phyloP scores from a whole-genome alignment of 2,329 filamentous ascomycete genomes.

The Stemphylium beticola region DNA sequence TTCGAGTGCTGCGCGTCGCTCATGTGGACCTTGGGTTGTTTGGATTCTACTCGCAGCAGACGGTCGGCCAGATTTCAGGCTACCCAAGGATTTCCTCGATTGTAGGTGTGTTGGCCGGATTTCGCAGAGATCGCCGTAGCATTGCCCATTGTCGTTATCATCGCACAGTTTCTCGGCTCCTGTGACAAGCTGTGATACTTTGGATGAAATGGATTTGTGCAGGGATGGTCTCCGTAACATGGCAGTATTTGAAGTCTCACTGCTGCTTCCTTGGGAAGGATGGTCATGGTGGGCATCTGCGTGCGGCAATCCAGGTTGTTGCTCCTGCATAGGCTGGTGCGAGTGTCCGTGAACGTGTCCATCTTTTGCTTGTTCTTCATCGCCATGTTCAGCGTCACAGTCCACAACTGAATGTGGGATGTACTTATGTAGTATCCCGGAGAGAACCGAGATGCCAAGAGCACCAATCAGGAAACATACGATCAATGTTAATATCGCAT shows the following conservation, averaged over 20 bases:
- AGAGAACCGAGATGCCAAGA: slow-evolving; percentile 75
- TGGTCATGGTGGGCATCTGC: slow-evolving; percentile 21
- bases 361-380: slow-evolving; percentile 52
- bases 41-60: slow-evolving; percentile 30
- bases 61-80: slow-evolving; percentile 22
- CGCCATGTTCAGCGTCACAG: slow-evolving; percentile 76
- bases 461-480: slow-evolving; percentile 74
- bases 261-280: slow-evolving; percentile 27
- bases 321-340: slow-evolving; percentile 32
- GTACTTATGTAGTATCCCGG: slow-evolving; percentile 72
- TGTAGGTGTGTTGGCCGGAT: slow-evolving; percentile 41
- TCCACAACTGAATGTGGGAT: slow-evolving; percentile 82
- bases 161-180: slow-evolving; percentile 58
- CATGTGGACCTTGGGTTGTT: slow-evolving; percentile 31
- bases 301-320: slow-evolving; percentile 17
- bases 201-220: slow-evolving; percentile 49
- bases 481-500: slow-evolving; percentile 73
- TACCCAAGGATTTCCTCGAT: slow-evolving; percentile 25
- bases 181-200: slow-evolving; percentile 58
- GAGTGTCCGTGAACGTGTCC: slow-evolving; percentile 24
- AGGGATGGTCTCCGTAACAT: slow-evolving; percentile 47
- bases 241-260: slow-evolving; percentile 14
- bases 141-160: slow-evolving; percentile 63
- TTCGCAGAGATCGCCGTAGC: slow-evolving; percentile 62
- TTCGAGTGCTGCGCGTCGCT: slow-evolving; percentile 40